phyloP scores from a whole-genome alignment of 2,329 filamentous ascomycete genomes.

The Curvularia verruculosa region DNA sequence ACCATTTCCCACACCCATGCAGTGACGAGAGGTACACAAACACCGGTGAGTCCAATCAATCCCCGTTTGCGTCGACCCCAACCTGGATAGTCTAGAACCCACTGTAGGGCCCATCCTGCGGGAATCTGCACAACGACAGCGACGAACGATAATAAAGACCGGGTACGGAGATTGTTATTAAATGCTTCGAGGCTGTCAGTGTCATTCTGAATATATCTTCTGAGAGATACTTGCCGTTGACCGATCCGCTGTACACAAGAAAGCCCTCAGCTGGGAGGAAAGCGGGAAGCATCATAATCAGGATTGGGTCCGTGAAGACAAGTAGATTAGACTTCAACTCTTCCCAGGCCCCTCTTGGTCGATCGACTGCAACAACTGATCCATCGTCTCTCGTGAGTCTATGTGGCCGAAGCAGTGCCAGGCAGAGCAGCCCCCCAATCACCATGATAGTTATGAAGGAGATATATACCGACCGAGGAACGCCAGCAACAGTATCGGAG shows the following conservation, averaged over 20 bases:
- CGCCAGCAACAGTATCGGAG: conserved; percentile 37
- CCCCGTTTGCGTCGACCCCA: conserved; percentile 41
- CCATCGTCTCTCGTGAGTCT: conserved; percentile 40
- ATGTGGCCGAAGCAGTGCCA: conserved; percentile 36
- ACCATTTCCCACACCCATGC: conserved; percentile 46
- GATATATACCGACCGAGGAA: conserved; percentile 40
- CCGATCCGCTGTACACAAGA: conserved; percentile 41
- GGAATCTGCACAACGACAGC: conserved; percentile 40
- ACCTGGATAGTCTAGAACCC: conserved; percentile 34
- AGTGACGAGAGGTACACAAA: conserved; percentile 32
- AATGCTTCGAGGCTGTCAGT: conserved; percentile 22
- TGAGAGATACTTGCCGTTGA: conserved; percentile 32
- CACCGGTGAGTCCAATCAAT: conserved; percentile 34
- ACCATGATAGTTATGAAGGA: conserved; percentile 40
- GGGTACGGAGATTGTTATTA: conserved; percentile 38
- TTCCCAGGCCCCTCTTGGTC: conserved; percentile 32
- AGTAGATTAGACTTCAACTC: conserved; percentile 36
- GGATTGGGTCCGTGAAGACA: conserved; percentile 35
- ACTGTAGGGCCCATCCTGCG: conserved; percentile 40
- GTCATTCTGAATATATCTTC: background rate
- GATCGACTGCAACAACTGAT: conserved; percentile 37
- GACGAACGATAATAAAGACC: conserved; percentile 38
- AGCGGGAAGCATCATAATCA: conserved; percentile 39
- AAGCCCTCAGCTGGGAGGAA: conserved; percentile 41
- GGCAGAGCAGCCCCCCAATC: conserved; percentile 32